A percentile compares a stretch with the other conserved stretches of the same genome.
Conservation (phyloP, 208 protist species). For the Blechomonas ayalai region DNA sequence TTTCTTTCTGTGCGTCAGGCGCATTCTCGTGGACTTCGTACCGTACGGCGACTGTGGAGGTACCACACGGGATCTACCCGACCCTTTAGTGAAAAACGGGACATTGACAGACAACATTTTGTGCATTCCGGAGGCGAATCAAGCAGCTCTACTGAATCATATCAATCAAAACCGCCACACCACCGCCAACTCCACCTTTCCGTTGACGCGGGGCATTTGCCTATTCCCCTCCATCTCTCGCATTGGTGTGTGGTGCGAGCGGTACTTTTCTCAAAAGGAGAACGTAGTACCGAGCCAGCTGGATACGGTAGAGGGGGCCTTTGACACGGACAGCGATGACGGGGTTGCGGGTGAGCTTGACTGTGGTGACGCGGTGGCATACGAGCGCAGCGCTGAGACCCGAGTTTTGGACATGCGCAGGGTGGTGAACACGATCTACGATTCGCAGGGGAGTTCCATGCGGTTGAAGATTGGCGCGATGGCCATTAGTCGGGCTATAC, state of each 20-base stretch:
- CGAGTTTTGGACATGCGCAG: constrained; percentile 58
- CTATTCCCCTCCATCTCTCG: constrained; percentile 23
- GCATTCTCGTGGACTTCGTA: constrained; percentile 47
- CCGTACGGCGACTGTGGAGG: constrained; percentile 1
- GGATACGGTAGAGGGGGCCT: not conserved
- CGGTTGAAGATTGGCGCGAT: constrained; percentile 71
- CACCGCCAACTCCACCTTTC: not conserved
- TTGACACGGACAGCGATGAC: constrained; percentile 38
- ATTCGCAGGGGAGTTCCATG: constrained; percentile 59
- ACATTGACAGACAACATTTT: constrained; percentile 1
- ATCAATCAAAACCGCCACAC: not conserved
- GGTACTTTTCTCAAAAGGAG: constrained; percentile 25
- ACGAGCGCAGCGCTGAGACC: constrained; percentile 73
- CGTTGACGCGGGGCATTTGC: constrained; percentile 8
- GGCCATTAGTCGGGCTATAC: constrained; percentile 49
- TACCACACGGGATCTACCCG: constrained; percentile 1
- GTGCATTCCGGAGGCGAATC: not conserved
- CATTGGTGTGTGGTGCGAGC: constrained; percentile 38
- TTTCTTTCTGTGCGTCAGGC: constrained; percentile 44
- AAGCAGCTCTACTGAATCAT: too few relatives aligned
- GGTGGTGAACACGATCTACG: constrained; percentile 78
- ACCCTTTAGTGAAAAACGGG: not conserved
- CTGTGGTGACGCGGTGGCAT: constrained; percentile 69
- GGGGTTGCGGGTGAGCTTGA: constrained; percentile 14
- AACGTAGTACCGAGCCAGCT: constrained; percentile 14